Conservation (phyloP, 257 asterid genomes). For the Lycium ferocissimum region DNA sequence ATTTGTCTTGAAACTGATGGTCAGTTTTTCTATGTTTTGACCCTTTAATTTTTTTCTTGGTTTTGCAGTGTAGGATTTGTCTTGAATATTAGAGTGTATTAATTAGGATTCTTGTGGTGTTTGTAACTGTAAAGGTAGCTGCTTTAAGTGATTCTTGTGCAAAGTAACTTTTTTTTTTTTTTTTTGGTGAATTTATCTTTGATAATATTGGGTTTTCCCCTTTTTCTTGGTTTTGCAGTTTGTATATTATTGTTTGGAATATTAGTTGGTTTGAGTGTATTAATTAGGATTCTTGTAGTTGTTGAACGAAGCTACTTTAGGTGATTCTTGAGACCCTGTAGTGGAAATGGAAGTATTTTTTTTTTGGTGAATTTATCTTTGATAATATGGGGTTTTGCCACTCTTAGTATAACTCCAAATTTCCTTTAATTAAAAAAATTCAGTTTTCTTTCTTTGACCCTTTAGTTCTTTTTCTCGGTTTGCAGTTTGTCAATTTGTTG, state of each 20-base stretch:
- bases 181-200: too few relatives aligned
- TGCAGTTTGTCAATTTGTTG: too few relatives aligned
- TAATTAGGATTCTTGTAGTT: not conserved
- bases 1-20: slow-evolving; percentile 98
- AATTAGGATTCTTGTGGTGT: not conserved
- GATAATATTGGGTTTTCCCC: too few relatives aligned
- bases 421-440: not conserved
- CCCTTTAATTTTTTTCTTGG: not conserved
- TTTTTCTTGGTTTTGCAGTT: not conserved
- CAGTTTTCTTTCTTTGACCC: too few relatives aligned
- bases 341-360: slow-evolving; percentile 9
- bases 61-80: not conserved
- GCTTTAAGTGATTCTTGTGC: too few relatives aligned
- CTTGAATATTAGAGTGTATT: not conserved
- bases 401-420: not conserved
- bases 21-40: slow-evolving; percentile 31
- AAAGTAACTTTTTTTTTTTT: too few relatives aligned
- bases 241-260: not conserved
- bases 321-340: slow-evolving; percentile 12
- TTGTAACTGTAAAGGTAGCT: not conserved
- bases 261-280: slow-evolving; percentile 7
- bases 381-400: not conserved
- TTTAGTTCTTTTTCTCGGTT: not conserved
- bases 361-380: slow-evolving; percentile 7
- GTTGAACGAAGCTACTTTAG: slow-evolving; percentile 13